Evolutionary conservation across 108 stramenopile species (phyloP).

Genomic region (Cylindrotheca fusiformis): DNA sequence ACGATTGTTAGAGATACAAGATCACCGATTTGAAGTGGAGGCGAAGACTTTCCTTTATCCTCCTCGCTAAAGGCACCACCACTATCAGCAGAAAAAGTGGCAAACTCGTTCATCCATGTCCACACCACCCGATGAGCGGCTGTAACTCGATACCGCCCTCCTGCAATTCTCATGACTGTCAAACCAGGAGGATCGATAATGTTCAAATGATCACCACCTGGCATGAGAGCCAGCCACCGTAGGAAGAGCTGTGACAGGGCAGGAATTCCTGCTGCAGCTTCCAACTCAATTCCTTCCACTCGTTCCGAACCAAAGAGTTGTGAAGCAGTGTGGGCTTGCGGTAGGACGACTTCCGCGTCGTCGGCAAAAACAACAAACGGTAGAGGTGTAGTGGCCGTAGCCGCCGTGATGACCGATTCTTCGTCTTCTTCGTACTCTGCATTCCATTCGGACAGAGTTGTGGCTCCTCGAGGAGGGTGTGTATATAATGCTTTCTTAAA

Average conservation of each 20-base stretch:
- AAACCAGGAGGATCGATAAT: constrained; percentile 84
- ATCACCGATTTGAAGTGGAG: constrained; percentile 76
- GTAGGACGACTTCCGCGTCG: constrained; percentile 85
- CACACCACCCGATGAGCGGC: constrained; percentile 87
- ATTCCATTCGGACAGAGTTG: constrained; percentile 61
- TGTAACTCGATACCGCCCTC: constrained; percentile 85
- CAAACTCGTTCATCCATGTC: constrained; percentile 92
- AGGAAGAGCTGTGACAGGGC: constrained; percentile 77
- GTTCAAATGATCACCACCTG: constrained; percentile 86
- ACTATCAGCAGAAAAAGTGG: constrained; percentile 28
- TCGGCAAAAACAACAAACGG: constrained; percentile 82
- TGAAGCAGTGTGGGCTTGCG: constrained; percentile 79
- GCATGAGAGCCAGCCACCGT: constrained; percentile 86
- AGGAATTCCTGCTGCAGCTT: constrained; percentile 80
- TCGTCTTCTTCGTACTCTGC: constrained; percentile 62
- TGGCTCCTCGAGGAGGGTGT: constrained; percentile 44
- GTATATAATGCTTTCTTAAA: constrained; percentile 67
- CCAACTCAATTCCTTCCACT: constrained; percentile 80
- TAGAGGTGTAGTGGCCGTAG: constrained; percentile 46
- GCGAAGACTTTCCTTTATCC: constrained; percentile 7
- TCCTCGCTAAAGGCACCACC: constrained; percentile 7
- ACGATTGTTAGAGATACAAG: constrained; percentile 86
- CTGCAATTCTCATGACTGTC: constrained; percentile 88
- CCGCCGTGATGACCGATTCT: constrained; percentile 22
- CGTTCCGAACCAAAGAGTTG: constrained; percentile 88